These are phyloP conservation scores for Penicillium coprophilum DNA, from an alignment of 495 filamentous ascomycete species.

Conservation along the genomic window DNA sequence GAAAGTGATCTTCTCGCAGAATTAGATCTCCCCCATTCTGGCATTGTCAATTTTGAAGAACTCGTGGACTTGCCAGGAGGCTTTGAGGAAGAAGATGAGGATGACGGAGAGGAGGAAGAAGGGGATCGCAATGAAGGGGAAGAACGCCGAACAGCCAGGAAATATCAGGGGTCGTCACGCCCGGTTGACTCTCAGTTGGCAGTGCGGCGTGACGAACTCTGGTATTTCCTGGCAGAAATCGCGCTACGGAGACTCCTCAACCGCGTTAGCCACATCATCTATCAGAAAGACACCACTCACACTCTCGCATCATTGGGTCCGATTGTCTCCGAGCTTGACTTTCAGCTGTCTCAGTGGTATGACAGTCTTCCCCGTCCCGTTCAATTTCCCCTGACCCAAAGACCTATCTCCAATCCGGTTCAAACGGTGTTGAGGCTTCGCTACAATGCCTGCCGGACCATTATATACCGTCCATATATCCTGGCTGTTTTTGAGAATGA, in stretches of 20 bases:
- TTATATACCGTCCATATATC: slow-evolving; percentile 82
- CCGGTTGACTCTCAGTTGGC: slow-evolving; percentile 7
- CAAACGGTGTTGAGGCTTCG: slow-evolving; percentile 77
- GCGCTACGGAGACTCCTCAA: slow-evolving; percentile 74
- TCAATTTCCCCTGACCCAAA: slow-evolving; percentile 68
- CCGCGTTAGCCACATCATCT: slow-evolving; percentile 77
- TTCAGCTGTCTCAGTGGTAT: slow-evolving; percentile 82
- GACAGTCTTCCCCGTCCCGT: slow-evolving; percentile 69
- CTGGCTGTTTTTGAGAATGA: slow-evolving; percentile 78
- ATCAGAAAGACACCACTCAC: slow-evolving; percentile 68
- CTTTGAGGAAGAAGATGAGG: slow-evolving; percentile 60
- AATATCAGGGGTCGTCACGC: slow-evolving; percentile 6
- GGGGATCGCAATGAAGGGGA: slow-evolving; percentile 18
- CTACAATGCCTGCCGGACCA: slow-evolving; percentile 81
- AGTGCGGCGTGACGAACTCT: slow-evolving; percentile 70
- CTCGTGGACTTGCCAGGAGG: slow-evolving; percentile 73
- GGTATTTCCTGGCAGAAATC: slow-evolving; percentile 84
- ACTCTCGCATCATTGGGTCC: slow-evolving; percentile 70
- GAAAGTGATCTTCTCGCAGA: slow-evolving; percentile 81
- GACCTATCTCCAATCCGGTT: slow-evolving; percentile 65
- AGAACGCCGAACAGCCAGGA: slow-evolving; percentile 13
- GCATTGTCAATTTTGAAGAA: slow-evolving; percentile 78
- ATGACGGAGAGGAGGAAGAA: slow-evolving; percentile 54
- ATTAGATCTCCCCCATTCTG: slow-evolving; percentile 77
- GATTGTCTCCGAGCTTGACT: slow-evolving; percentile 76